Evolutionary conservation across 2,329 filamentous ascomycete species (phyloP).

Genomic region (Colletotrichum acutatum): DNA sequence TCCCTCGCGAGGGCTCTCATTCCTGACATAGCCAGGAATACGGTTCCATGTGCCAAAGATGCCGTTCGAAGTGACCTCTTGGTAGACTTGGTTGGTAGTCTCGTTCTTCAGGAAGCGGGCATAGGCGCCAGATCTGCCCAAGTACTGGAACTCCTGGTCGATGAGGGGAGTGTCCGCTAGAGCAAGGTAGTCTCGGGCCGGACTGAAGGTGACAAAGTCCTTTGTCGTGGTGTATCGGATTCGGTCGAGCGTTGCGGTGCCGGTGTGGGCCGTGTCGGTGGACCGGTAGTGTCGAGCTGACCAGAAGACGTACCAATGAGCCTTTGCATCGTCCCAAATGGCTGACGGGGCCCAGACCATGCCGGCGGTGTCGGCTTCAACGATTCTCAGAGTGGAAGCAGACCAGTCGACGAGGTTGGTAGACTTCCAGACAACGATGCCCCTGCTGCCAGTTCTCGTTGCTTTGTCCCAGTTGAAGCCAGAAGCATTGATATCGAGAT

Average conservation of each 20-base stretch:
- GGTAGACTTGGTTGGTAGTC: conserved; percentile 58
- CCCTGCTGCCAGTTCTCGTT: conserved; percentile 47
- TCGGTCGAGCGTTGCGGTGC: conserved; percentile 49
- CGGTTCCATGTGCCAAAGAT: conserved; percentile 60
- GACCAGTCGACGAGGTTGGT: conserved; percentile 49
- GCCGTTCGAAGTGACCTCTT: conserved; percentile 55
- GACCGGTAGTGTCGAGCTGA: conserved; percentile 55
- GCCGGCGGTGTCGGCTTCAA: conserved; percentile 47
- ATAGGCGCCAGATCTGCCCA: conserved; percentile 52
- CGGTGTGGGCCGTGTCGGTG: conserved; percentile 57
- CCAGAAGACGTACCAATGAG: conserved; percentile 61
- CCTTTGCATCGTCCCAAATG: conserved; percentile 47
- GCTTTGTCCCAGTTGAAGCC: conserved; percentile 50
- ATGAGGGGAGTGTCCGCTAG: conserved; percentile 55
- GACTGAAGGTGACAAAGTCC: conserved; percentile 60
- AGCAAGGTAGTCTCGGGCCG: conserved; percentile 56
- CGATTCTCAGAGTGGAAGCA: conserved; percentile 36
- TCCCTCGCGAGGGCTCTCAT: conserved; percentile 40
- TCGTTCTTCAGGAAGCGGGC: conserved; percentile 64
- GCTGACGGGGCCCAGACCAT: conserved; percentile 52
- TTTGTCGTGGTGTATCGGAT: conserved; percentile 63
- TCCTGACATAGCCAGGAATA: conserved; percentile 47
- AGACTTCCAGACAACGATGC: conserved; percentile 51
- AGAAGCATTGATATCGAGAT: conserved; percentile 47
- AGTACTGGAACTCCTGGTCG: conserved; percentile 59